Base-by-base conservation (phyloP, 2,329 filamentous ascomycete genomes). In the Chrysoporthe austroafricana region DNA sequence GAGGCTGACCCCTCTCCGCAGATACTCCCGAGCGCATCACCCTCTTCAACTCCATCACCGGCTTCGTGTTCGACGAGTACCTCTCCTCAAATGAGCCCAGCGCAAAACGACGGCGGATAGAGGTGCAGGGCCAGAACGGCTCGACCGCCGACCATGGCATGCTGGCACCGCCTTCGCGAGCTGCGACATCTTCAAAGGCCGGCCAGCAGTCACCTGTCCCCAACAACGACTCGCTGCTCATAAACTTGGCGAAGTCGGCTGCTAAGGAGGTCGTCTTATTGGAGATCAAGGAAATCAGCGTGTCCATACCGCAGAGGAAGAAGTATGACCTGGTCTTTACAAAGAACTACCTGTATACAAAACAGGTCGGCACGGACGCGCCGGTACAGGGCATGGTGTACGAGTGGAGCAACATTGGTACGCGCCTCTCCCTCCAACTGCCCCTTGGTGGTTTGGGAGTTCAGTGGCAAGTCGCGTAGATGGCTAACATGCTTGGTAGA, bases 311-410 rank as follows among this genome's bases (percentile, higher is more conserved):
- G 0, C 87, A 89, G 78, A 82, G 89, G 70, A 91, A 91, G 78
- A 91, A 91, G 77, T 88, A 88, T 72, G 86, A 88, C 71, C 76
- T 91, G 9, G 88, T 86, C 76, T 85, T 91, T 70, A 91, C 88
- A 2, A 78, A 82, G 6, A 82, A 83, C 69, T 85, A 86, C 70
- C 73, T 90, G 44, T 90, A 89, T 70, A 87, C 87, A 16, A 82
- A 85, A 46, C 79, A 80, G 1, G 79, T 86, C 0, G 83, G 83
- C 56, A 84, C 85, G 1, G 82, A 82, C 1, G 79, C 80, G 34
- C 85, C 86, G 0, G 80, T 86, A 18, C 78, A 83, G 21, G 84
- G 83, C 58, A 85, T 87, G 60, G 82, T 84, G 16, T 88, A 88
- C 71, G 80, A 84, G 0, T 90, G 88, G 87, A 82, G 79, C 64